These are phyloP conservation scores for Rosa rugosa DNA, from an alignment of 306 rosid species.

Conservation along the genomic window DNA sequence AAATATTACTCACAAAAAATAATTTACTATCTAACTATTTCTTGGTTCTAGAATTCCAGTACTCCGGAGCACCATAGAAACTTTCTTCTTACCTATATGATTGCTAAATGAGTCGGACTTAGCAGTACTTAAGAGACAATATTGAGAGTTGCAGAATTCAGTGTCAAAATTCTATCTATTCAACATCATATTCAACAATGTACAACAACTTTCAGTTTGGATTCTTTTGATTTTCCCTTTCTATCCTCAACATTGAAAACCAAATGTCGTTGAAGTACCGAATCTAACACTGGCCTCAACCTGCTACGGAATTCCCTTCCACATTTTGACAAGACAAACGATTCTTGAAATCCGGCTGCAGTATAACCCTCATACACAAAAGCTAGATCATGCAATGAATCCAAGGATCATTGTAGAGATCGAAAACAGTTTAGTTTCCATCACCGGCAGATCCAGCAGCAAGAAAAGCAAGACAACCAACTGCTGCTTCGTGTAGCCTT, in stretches of 20 bases:
- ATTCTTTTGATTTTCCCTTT: neutral
- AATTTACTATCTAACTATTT: neutral
- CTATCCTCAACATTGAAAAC: neutral
- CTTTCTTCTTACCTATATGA: too few species aligned
- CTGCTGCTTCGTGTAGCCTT: conserved; percentile 16
- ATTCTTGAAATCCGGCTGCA: neutral
- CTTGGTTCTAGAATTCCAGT: neutral
- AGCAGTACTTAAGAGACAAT: neutral
- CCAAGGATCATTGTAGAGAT: neutral
- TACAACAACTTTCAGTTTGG: neutral
- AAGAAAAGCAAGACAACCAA: conserved; percentile 33
- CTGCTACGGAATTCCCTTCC: neutral
- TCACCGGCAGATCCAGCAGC: conserved; percentile 36
- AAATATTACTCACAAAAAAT: neutral
- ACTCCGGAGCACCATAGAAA: neutral
- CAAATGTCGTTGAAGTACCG: neutral
- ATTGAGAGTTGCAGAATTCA: neutral
- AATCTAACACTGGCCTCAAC: neutral
- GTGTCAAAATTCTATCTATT: neutral
- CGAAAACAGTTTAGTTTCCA: conserved; percentile 9
- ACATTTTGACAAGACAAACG: neutral
- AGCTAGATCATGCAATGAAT: conserved; percentile 3
- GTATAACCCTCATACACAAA: neutral
- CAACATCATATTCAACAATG: neutral
- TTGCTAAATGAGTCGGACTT: too few species aligned